Conservation (phyloP, 495 filamentous ascomycete genomes). For the Cairneyella variabilis region DNA sequence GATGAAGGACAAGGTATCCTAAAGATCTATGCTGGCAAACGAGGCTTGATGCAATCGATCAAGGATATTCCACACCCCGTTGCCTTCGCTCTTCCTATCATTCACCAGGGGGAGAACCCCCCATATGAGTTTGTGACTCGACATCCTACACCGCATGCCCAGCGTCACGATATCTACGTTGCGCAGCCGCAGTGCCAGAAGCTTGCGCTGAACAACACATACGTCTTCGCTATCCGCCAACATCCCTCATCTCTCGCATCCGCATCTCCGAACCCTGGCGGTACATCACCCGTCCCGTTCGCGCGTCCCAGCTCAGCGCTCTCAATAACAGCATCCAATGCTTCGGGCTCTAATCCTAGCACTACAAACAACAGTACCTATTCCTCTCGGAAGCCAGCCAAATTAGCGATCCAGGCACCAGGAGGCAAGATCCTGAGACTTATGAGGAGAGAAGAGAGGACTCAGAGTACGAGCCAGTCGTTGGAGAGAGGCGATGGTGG, state of each 20-base stretch:
- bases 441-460: conserved; percentile 77
- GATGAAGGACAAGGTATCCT: conserved; percentile 87
- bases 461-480: conserved; percentile 38
- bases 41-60: conserved; percentile 92
- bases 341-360: conserved; percentile 52
- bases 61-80: conserved; percentile 91
- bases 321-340: conserved; percentile 72
- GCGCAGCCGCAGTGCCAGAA: conserved; percentile 87
- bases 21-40: conserved; percentile 90
- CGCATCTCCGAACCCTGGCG: conserved; percentile 49
- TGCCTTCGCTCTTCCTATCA: conserved; percentile 84
- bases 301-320: conserved; percentile 73
- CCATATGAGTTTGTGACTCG: conserved; percentile 88
- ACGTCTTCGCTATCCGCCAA: conserved; percentile 93
- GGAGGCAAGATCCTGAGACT: conserved; percentile 92
- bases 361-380: conserved; percentile 31
- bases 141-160: conserved; percentile 94
- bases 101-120: conserved; percentile 87
- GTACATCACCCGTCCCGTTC: conserved; percentile 64
- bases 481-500: conserved; percentile 66
- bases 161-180: conserved; percentile 94
- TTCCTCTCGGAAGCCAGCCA: conserved; percentile 75
- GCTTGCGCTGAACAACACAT: conserved; percentile 91
- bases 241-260: conserved; percentile 65
- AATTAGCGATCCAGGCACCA: conserved; percentile 90